phyloP scores from a whole-genome alignment of 2,329 filamentous ascomycete genomes.

The Lachnellula hyalina region DNA sequence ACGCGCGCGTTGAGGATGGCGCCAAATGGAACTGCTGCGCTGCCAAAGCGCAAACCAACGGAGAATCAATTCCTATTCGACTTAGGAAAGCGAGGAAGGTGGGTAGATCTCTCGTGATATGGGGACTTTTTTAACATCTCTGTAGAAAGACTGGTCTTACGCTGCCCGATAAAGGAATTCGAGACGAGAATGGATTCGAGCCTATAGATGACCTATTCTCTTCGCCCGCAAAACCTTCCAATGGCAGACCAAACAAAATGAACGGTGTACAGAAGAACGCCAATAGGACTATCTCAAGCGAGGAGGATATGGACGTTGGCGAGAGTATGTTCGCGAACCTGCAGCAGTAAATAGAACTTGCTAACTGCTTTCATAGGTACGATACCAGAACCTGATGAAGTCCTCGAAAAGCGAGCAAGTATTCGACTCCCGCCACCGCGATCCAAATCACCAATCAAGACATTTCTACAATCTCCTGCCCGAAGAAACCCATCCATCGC shows the following conservation, averaged over 20 bases:
- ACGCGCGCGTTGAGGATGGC: conserved; percentile 8
- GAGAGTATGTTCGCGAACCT: conserved; percentile 43
- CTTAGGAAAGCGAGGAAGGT: conserved; percentile 47
- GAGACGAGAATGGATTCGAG: conserved; percentile 91
- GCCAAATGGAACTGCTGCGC: conserved; percentile 11
- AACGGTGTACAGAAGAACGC: conserved; percentile 17
- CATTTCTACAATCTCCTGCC: conserved; percentile 31
- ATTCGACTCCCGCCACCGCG: conserved; percentile 29
- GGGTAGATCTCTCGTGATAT: conserved; percentile 14
- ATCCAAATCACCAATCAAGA: conserved; percentile 33
- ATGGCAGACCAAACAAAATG: conserved; percentile 6
- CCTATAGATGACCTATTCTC: conserved; percentile 84
- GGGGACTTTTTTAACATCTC: conserved; percentile 11
- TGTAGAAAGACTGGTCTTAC: conserved; percentile 83
- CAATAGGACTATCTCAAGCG: conserved; percentile 44
- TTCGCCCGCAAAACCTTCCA: conserved; percentile 61
- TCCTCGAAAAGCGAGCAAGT: conserved; percentile 32
- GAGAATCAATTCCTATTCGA: conserved; percentile 45
- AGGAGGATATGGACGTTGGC: conserved; percentile 58
- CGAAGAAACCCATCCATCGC: conserved; percentile 29
- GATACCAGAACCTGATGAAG: conserved; percentile 41
- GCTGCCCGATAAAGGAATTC: conserved; percentile 68
- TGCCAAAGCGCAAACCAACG: conserved; percentile 24
- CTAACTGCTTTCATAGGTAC: conserved; percentile 36
- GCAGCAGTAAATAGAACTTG: conserved; percentile 6